Base-by-base conservation (phyloP, 225 moss, liverwort and hornwort genomes). In the Neckera pumila region DNA sequence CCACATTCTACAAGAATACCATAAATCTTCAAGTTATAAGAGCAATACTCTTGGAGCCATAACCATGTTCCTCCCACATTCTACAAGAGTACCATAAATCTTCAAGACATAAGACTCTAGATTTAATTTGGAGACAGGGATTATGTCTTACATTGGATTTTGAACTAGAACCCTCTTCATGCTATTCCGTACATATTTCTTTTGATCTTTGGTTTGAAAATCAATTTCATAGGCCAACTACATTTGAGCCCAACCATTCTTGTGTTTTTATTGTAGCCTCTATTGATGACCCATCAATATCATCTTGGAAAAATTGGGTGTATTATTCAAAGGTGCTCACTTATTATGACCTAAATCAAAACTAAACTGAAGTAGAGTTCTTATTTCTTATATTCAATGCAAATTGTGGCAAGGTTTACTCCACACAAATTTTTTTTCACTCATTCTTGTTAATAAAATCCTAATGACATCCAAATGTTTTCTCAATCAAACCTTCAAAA, bases 121-220 rank as follows among this genome's bases (percentile, higher is more conserved):
- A 15, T 54, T 1, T 54, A 77, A 2, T 56, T 54, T 56, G 16
- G 26, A 78, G 6, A 56, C 0, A 56, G 1, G 1, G 2, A 1
- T 16, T 25, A 56, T 6, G 1, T n/a, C 1, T 0, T 0, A 77
- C 6, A 25, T 36, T 56, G 16, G 1, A 77, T 25, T 25, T 56
- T 77, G 6, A 10, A n/a, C n/a, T 1, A 1, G 56, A 56, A 6
- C 6, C 23, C 0, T 23, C 23, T 51, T 34, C 15, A 36, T 14
- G 3, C 15, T 78, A 23, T 76, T 0, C 14, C 1, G 2, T n/a
- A 10, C 4, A 56, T 78, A 15, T 9, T 15, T n/a, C 5, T n/a
- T 25, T n/a, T 5, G 0, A 36, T 53, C 8, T 53, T 51, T 34
- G 34, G 34, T 76, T 34, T 34, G 19, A 31, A 34, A 76, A 34